Conservation (phyloP, 352 stramenopile species). For the Phytopythium litorale region DNA sequence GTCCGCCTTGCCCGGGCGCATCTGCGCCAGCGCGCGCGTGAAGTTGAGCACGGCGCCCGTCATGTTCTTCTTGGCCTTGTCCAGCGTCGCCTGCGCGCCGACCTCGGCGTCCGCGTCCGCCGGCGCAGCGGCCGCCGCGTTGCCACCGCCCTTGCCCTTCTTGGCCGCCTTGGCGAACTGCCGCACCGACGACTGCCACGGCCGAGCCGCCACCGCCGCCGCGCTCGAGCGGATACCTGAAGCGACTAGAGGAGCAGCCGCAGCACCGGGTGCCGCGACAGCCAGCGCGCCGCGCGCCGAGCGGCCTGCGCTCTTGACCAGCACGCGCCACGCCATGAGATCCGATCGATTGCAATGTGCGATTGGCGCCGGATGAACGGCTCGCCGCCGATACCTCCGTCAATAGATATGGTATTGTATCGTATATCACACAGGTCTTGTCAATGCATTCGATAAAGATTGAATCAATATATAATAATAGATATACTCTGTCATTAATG, state of each 20-base stretch:
- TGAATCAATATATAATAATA: too few relatives aligned
- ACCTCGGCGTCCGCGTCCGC: slow-evolving; percentile 8
- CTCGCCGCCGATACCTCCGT: too few relatives aligned
- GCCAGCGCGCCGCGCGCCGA: slow-evolving; percentile 9
- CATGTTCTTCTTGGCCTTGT: slow-evolving; percentile 82
- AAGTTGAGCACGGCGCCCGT: slow-evolving; percentile 72
- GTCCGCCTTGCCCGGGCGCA: slow-evolving; percentile 75
- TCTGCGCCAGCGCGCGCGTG: slow-evolving; percentile 65
- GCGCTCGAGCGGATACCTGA: neutral
- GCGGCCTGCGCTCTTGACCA: slow-evolving; percentile 18
- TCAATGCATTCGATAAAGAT: too few relatives aligned
- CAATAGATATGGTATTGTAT: too few relatives aligned
- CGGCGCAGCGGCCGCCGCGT: slow-evolving; percentile 2
- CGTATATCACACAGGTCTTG: too few relatives aligned
- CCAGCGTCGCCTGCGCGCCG: slow-evolving; percentile 29
- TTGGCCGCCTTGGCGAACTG: slow-evolving; percentile 66
- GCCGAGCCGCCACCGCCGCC: neutral
- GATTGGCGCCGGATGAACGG: neutral
- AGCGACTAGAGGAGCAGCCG: neutral
- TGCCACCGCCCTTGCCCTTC: slow-evolving; percentile 37
- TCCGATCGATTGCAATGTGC: too few relatives aligned
- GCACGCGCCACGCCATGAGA: slow-evolving; percentile 27
- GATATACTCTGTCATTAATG: too few relatives aligned
- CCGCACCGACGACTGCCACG: slow-evolving; percentile 17
- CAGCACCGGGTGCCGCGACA: slow-evolving; percentile 4